Conservation (phyloP, 495 filamentous ascomycete species). For the Daldinia loculata region DNA sequence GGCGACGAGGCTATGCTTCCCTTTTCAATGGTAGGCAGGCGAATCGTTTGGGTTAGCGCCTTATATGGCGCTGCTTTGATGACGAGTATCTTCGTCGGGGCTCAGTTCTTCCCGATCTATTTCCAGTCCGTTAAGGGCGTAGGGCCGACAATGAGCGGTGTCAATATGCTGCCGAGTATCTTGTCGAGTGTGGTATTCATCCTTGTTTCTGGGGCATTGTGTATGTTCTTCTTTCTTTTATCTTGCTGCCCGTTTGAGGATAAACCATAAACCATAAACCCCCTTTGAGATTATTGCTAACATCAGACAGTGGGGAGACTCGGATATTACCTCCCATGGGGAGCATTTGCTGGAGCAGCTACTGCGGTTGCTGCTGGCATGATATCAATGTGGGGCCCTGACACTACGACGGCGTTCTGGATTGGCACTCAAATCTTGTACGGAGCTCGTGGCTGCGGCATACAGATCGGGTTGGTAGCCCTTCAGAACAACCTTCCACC, state of each 20-base stretch:
- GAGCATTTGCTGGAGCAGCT: constrained; percentile 61
- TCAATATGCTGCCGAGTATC: constrained; percentile 62
- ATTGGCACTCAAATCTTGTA: constrained; percentile 68
- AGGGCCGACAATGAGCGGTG: constrained; percentile 59
- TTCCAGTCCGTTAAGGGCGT: constrained; percentile 70
- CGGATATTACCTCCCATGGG: constrained; percentile 64
- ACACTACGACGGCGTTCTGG: constrained; percentile 61
- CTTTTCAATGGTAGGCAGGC: constrained; percentile 42
- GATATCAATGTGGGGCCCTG: constrained; percentile 58
- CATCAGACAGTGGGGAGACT: constrained; percentile 45
- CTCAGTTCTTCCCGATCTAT: constrained; percentile 68
- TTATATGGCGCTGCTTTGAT: constrained; percentile 40
- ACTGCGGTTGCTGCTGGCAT: constrained; percentile 64
- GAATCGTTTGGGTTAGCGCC: constrained; percentile 47
- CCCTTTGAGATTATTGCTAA: constrained; percentile 13
- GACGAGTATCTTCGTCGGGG: constrained; percentile 41
- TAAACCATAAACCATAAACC: neutral
- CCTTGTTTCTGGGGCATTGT: constrained; percentile 56
- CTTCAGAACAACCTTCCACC: constrained; percentile 60
- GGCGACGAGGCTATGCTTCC: constrained; percentile 59
- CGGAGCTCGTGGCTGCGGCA: constrained; percentile 59
- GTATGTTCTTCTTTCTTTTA: constrained; percentile 47
- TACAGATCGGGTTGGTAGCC: constrained; percentile 63
- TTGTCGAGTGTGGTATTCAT: constrained; percentile 60
- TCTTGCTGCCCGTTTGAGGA: constrained; percentile 2